Evolutionary conservation across 306 rosid species (phyloP), one percentile per base, ranked within the genome.

Genomic region (Prosopis cineraria): DNA sequence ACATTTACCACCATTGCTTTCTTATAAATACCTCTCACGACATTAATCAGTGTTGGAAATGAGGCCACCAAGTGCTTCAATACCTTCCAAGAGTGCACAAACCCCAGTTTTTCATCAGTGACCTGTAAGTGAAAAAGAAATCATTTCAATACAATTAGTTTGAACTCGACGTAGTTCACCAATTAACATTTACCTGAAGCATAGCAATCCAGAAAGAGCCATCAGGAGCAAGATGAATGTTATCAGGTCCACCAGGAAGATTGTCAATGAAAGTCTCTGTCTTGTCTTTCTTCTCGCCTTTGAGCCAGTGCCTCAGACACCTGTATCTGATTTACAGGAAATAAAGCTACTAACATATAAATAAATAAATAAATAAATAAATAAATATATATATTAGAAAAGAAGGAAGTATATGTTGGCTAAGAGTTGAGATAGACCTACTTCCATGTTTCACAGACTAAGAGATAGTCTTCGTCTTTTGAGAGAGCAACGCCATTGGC

Each of bases 401-500:
- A 20, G 60, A 53, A 53, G 60, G 10, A 20, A 22, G 60, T 22
- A 30, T n/a, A n/a, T 53, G 60, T 56, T 56, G 34, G 11, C 4
- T 27, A 29, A 29, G 24, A 41, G 11, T n/a, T n/a, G 7, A 6
- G 25, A 65, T 9, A 65, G 47, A 36, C 58, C 77, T 87, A 79
- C 90, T 79, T 89, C 83, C 84, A 79, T 20, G 82, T 27, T 82
- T 87, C 92, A 43, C 86, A 82, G 67, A 75, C 72, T 58, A 89
- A 65, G 41, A 85, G 56, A 80, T 68, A 84, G 55, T 80, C 81
- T 78, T 92, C 80, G 14, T 89, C 86, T 34, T 82, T 63, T 2
- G 97, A 89, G 62, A 94, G 88, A 40, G 94, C 94, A 80, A 91
- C 90, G 0, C 97, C 97, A 63, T 91, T 94, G 45, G 94, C 91